Evolutionary conservation across 2,329 filamentous ascomycete species (phyloP).

Genomic region (Ploettnerulaceae sp.): DNA sequence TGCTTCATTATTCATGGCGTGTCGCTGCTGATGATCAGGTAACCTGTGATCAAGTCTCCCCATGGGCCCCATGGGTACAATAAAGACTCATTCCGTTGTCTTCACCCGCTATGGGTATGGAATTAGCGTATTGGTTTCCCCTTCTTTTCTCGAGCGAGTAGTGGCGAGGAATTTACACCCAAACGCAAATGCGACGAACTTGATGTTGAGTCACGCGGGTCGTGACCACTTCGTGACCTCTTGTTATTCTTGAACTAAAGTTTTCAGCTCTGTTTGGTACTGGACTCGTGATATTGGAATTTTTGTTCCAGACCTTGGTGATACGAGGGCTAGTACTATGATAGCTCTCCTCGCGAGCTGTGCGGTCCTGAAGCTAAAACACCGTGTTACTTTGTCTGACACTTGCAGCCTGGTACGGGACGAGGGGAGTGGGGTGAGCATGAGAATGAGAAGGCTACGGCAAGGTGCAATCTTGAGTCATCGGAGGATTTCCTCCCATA

Average conservation of each 20-base stretch:
- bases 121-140: not conserved
- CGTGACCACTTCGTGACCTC: conserved; percentile 4
- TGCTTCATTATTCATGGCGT: not conserved
- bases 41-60: not conserved
- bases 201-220: not conserved
- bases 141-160: not conserved
- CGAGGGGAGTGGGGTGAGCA: conserved; percentile 1
- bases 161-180: not conserved
- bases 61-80: not conserved
- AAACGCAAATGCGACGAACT: not conserved
- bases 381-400: conserved; percentile 14
- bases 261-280: not conserved
- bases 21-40: not conserved
- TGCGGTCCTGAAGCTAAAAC: not conserved
- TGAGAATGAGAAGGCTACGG: conserved; percentile 5
- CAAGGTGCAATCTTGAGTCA: not conserved
- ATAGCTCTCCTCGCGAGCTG: not conserved
- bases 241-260: not conserved
- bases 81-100: not conserved
- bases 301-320: not conserved
- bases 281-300: not conserved
- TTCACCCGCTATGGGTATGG: not conserved
- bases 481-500: not conserved
- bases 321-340: not conserved
- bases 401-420: conserved; percentile 15